A percentile compares a stretch with the other conserved stretches of the same genome.
These are phyloP conservation scores for Dryas integrifolia DNA, from an alignment of 331 rosid genomes.

Conservation along the genomic window DNA sequence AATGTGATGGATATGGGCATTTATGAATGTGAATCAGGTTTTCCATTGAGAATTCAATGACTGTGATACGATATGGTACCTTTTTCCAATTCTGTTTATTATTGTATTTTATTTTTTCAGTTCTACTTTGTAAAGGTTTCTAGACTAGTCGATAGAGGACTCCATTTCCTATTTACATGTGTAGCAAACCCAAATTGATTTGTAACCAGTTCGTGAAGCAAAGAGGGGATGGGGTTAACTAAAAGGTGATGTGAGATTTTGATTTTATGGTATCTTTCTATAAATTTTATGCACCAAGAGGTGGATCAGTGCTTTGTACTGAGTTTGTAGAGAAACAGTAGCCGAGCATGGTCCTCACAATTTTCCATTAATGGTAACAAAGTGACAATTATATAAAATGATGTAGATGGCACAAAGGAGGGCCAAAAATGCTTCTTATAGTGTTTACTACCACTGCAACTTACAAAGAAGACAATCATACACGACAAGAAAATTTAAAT, in stretches of 20 bases:
- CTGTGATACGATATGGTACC: too few species aligned
- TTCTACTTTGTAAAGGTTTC: not conserved
- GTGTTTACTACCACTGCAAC: slow-evolving; percentile 11
- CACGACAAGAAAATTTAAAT: not conserved
- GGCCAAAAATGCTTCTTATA: slow-evolving; percentile 9
- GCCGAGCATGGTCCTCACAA: not conserved
- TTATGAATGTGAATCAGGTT: too few species aligned
- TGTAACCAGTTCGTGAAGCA: not conserved
- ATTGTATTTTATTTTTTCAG: not conserved
- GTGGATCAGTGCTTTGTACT: too few species aligned
- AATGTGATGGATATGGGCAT: too few species aligned
- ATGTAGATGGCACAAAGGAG: slow-evolving; percentile 13
- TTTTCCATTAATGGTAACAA: slow-evolving; percentile 8
- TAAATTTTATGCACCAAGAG: too few species aligned
- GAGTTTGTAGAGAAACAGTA: too few species aligned
- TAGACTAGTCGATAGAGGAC: not conserved
- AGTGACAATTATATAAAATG: not conserved
- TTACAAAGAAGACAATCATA: slow-evolving; percentile 3
- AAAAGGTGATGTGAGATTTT: too few species aligned
- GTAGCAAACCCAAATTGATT: not conserved
- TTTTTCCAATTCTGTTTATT: not conserved
- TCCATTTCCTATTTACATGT: too few species aligned
- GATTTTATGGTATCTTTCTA: too few species aligned
- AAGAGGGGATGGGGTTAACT: too few species aligned
- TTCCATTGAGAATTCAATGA: too few species aligned